phyloP scores from a whole-genome alignment of 1,284 basidiomycete genomes.

The Tausonia pullulans region DNA sequence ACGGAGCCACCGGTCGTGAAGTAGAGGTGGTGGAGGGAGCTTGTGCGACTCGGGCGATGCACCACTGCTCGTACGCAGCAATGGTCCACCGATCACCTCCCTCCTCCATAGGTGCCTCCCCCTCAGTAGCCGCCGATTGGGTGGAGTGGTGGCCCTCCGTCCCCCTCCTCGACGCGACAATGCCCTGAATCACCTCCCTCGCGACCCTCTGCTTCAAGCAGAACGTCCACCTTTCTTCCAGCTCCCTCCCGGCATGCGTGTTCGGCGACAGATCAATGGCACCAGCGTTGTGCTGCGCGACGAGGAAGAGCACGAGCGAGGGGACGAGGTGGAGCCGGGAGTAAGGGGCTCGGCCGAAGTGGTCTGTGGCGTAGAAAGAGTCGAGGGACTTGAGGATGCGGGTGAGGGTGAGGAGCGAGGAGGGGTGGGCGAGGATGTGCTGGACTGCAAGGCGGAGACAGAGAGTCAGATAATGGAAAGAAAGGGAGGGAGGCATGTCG shows the following conservation, averaged over 20 bases:
- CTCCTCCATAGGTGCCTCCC: no score
- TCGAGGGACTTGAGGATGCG: slow-evolving; percentile 7
- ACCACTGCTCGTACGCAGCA: no score
- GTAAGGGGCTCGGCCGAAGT: neutral
- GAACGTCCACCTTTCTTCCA: no score
- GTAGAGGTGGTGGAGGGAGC: no score
- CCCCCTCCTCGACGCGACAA: no score
- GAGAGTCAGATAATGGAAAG: neutral
- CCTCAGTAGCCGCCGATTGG: no score
- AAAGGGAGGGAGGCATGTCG: neutral
- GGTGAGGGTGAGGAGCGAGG: slow-evolving; percentile 3
- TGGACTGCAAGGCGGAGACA: neutral
- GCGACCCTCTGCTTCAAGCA: no score
- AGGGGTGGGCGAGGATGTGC: slow-evolving; percentile 16
- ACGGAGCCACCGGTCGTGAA: no score
- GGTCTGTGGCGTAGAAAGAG: neutral
- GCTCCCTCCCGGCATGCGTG: slow-evolving; percentile 26
- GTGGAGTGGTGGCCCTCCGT: no score
- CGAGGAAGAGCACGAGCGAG: slow-evolving; percentile 55
- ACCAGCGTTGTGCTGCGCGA: slow-evolving; percentile 52
- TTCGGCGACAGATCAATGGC: slow-evolving; percentile 41
- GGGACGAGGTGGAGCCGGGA: slow-evolving; percentile 40
- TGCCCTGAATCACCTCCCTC: no score
- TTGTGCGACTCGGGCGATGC: no score
- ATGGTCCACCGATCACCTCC: no score